Evolutionary conservation across 306 rosid genomes (phyloP).

Genomic region (Cicer pinnatifidum): DNA sequence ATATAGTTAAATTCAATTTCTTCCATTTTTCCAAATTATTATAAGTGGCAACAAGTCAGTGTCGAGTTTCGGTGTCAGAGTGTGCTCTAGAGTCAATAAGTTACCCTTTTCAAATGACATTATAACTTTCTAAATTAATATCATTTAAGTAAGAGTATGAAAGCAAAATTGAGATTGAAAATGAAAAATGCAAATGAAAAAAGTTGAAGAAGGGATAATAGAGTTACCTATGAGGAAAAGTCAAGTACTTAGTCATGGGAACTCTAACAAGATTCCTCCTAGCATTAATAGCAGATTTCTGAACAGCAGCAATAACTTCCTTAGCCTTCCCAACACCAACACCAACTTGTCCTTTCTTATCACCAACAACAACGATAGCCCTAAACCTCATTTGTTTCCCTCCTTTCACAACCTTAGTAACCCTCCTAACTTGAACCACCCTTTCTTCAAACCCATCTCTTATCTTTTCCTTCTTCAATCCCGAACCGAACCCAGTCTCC

Average conservation of each 20-base stretch:
- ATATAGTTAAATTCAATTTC: no score
- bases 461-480: constrained; percentile 66
- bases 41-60: no score
- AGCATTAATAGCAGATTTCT: constrained; percentile 43
- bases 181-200: not conserved
- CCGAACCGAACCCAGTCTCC: constrained; percentile 61
- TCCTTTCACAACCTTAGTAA: constrained; percentile 96
- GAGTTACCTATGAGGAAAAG: constrained; percentile 46
- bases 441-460: constrained; percentile 93
- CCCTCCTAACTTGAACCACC: constrained; percentile 87
- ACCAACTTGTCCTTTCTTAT: constrained; percentile 91
- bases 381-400: constrained; percentile 88
- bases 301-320: constrained; percentile 48
- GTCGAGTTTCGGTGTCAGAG: no score
- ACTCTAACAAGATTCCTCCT: constrained; percentile 41
- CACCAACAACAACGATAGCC: constrained; percentile 85
- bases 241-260: constrained; percentile 44
- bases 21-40: no score
- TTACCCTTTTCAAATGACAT: not conserved
- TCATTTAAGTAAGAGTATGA: no score
- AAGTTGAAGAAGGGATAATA: not conserved
- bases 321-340: constrained; percentile 50
- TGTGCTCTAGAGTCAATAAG: not conserved
- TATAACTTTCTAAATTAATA: not conserved
- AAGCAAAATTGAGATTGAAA: not conserved